These are phyloP conservation scores for Dothistroma pini DNA, from an alignment of 2,329 filamentous ascomycete species.

Conservation along the genomic window DNA sequence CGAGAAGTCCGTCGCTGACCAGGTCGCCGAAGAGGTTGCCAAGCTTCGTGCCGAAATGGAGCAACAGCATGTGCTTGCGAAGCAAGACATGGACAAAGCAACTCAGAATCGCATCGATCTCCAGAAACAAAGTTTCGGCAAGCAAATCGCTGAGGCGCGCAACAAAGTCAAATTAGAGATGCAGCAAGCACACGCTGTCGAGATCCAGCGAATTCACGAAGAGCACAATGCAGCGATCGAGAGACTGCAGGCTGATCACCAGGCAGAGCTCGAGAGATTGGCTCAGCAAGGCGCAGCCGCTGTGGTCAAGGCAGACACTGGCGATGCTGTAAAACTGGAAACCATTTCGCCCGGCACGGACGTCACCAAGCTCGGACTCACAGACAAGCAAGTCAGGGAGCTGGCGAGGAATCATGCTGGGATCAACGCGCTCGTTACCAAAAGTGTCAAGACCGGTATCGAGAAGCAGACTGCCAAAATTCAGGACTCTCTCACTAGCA, in stretches of 20 bases:
- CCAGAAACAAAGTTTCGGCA: conserved; percentile 66
- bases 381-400: conserved; percentile 49
- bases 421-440: conserved; percentile 49
- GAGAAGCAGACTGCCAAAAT: conserved; percentile 40
- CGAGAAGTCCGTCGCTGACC: conserved; percentile 43
- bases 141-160: conserved; percentile 57
- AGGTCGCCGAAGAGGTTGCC: conserved; percentile 45
- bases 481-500: conserved; percentile 32
- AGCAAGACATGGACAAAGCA: conserved; percentile 47
- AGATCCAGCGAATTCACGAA: conserved; percentile 47
- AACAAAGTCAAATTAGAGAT: conserved; percentile 37
- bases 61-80: conserved; percentile 35
- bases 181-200: conserved; percentile 44
- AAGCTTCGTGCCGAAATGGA: conserved; percentile 38
- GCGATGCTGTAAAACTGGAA: conserved; percentile 35
- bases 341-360: conserved; percentile 17
- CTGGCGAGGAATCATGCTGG: conserved; percentile 50
- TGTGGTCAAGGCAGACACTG: conserved; percentile 34
- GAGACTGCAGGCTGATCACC: conserved; percentile 37
- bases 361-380: conserved; percentile 36
- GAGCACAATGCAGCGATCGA: conserved; percentile 46
- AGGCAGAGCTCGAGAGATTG: conserved; percentile 37
- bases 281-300: conserved; percentile 36
- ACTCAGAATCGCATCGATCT: conserved; percentile 59
- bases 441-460: conserved; percentile 55